Conservation (phyloP, 1,284 basidiomycete genomes). For the Pseudozyma sp. region DNA sequence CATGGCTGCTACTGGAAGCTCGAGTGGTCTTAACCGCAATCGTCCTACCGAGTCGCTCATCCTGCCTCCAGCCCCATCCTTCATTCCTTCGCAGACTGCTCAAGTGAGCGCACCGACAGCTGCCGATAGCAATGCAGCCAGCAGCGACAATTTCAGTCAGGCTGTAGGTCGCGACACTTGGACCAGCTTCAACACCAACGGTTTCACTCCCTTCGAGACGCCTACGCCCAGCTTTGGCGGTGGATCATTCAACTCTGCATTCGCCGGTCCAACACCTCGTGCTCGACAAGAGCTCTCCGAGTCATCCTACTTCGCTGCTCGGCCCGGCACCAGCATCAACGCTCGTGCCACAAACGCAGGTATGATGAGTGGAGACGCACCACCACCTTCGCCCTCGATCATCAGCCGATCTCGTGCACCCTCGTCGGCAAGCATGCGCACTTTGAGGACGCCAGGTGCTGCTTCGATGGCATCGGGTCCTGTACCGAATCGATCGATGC, state of each 20-base stretch:
- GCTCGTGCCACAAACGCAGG: slow-evolving; percentile 16
- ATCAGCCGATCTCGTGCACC: slow-evolving; percentile 62
- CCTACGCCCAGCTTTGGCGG: slow-evolving; percentile 39
- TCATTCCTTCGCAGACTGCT: slow-evolving; percentile 27
- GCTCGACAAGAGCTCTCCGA: slow-evolving; percentile 53
- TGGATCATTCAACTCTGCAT: slow-evolving; percentile 6
- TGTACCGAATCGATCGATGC: slow-evolving; percentile 46
- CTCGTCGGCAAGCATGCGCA: slow-evolving; percentile 53
- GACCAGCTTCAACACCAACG: slow-evolving; percentile 52
- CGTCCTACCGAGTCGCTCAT: slow-evolving; percentile 41
- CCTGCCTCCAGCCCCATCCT: slow-evolving; percentile 54
- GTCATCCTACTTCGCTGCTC: slow-evolving; percentile 57
- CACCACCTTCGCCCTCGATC: slow-evolving; percentile 65
- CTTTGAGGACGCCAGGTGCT: slow-evolving; percentile 39
- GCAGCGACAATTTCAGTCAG: slow-evolving; percentile 9
- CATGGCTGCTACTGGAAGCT: slow-evolving; percentile 23
- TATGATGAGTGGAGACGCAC: slow-evolving; percentile 40
- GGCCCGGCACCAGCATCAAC: slow-evolving; percentile 39
- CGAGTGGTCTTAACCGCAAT: slow-evolving; percentile 49
- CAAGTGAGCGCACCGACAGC: slow-evolving; percentile 7
- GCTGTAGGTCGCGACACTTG: slow-evolving; percentile 44
- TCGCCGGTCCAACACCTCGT: slow-evolving; percentile 35
- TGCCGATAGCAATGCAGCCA: not conserved
- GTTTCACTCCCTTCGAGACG: slow-evolving; percentile 56
- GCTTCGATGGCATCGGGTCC: slow-evolving; percentile 26